phyloP scores from a whole-genome alignment of 129 eudicot species.

The Solidago caesia region DNA sequence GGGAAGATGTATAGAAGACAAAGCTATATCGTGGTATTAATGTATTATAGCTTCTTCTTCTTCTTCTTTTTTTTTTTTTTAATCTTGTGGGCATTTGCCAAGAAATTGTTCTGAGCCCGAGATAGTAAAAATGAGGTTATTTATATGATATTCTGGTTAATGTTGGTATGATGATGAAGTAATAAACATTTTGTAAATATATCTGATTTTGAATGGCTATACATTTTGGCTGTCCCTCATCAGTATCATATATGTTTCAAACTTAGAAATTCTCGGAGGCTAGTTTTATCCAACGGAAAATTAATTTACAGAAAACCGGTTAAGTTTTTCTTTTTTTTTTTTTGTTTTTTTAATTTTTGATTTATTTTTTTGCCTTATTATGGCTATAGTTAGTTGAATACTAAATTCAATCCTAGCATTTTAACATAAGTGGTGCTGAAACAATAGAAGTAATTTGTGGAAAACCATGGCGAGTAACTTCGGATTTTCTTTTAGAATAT shows the following conservation, averaged over 20 bases:
- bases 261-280: not conserved
- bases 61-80: not conserved
- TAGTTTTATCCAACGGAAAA: not conserved
- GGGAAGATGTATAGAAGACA: not conserved
- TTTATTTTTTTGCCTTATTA: not conserved
- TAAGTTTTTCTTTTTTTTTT: no score
- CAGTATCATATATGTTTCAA: not conserved
- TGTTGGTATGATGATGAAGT: not conserved
- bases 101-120: not conserved
- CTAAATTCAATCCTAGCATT: not conserved
- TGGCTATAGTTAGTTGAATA: not conserved
- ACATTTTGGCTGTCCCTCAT: not conserved
- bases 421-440: not conserved
- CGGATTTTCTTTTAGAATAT: not conserved
- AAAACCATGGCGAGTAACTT: not conserved
- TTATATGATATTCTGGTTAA: not conserved
- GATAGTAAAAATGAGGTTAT: not conserved
- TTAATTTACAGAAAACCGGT: not conserved
- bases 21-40: constrained; percentile 1
- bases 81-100: not conserved
- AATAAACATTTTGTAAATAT: constrained; percentile 8
- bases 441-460: constrained; percentile 9
- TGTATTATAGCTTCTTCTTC: not conserved
- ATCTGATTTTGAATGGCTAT: constrained; percentile 7
- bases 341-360: not conserved